Evolutionary conservation across 768 basidiomycete genomes (phyloP).

Genomic region (Suillus brevipes): DNA sequence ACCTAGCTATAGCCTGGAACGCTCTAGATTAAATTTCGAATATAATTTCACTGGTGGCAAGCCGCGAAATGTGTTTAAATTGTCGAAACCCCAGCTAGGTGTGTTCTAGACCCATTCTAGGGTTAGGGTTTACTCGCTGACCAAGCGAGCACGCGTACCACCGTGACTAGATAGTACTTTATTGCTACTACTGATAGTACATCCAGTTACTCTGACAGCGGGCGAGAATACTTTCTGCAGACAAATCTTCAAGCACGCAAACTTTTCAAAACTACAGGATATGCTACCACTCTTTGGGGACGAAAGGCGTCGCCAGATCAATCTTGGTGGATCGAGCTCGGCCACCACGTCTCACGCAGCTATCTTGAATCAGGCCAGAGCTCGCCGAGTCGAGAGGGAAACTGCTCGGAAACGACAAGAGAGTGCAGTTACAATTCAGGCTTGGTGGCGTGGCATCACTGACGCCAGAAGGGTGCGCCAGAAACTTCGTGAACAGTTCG

Average conservation of each 20-base stretch:
- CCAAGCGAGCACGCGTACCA: slow-evolving; percentile 9
- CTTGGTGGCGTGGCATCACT: slow-evolving; percentile 62
- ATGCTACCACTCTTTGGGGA: slow-evolving; percentile 51
- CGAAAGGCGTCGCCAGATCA: slow-evolving; percentile 64
- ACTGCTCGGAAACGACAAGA: slow-evolving; percentile 57
- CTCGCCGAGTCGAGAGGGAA: slow-evolving; percentile 56
- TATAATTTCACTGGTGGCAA: too few species aligned
- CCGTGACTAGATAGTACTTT: neutral
- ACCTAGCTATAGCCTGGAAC: too few species aligned
- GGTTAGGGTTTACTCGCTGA: slow-evolving; percentile 23
- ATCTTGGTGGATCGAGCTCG: slow-evolving; percentile 66
- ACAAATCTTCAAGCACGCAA: neutral
- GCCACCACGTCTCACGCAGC: slow-evolving; percentile 48
- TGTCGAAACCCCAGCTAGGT: too few species aligned
- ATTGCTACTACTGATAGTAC: neutral
- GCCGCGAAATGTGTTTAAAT: too few species aligned
- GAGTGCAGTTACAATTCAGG: slow-evolving; percentile 61
- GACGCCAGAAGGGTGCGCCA: slow-evolving; percentile 43
- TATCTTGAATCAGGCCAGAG: slow-evolving; percentile 64
- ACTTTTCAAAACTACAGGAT: neutral
- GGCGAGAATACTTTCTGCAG: neutral
- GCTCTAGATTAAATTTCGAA: too few species aligned
- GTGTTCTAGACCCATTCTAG: slow-evolving; percentile 3
- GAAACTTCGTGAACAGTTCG: slow-evolving; percentile 51
- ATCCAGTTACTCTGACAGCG: neutral